These are phyloP conservation scores for Boletus rubroflammeus DNA, from an alignment of 768 basidiomycete genomes.

Conservation along the genomic window DNA sequence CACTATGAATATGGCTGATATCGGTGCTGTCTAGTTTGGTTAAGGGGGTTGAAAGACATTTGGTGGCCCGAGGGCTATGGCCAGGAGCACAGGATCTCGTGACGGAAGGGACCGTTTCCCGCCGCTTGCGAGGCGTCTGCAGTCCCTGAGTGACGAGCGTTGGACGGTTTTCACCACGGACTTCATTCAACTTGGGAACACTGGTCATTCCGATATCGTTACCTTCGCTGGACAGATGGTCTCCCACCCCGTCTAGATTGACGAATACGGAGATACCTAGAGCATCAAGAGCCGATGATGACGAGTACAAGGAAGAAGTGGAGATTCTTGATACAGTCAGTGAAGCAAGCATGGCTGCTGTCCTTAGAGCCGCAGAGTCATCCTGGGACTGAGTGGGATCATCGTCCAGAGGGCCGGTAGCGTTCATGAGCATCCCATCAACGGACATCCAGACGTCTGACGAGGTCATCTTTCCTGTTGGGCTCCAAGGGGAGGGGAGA, in stretches of 20 bases:
- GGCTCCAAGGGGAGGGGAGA: constrained; percentile 33
- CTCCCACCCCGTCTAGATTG: constrained; percentile 4
- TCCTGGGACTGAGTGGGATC: not conserved
- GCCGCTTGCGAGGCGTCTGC: constrained; percentile 9
- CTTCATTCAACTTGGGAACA: not conserved
- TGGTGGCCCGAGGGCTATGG: constrained; percentile 1
- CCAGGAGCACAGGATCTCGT: not conserved
- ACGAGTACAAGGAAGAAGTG: constrained; percentile 9
- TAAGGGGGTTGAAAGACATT: constrained; percentile 18
- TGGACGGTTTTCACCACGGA: constrained; percentile 1
- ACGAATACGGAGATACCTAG: constrained; percentile 18
- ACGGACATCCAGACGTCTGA: constrained; percentile 25
- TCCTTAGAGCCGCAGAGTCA: not conserved
- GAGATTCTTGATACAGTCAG: constrained; percentile 1
- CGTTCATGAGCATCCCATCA: constrained; percentile 17
- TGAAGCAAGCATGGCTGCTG: not conserved
- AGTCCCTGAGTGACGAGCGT: not conserved
- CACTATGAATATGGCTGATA: constrained; percentile 10
- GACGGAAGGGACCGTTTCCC: constrained; percentile 14
- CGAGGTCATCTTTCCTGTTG: constrained; percentile 6
- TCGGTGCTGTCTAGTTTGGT: constrained; percentile 13
- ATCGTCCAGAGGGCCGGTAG: constrained; percentile 11
- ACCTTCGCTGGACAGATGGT: not conserved
- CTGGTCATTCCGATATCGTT: not conserved
- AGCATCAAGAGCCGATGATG: constrained; percentile 15